Percentiles rank a stretch among this genome's conserved stretches.
Evolutionary conservation across 2,329 filamentous ascomycete genomes (phyloP).

Genomic region (Volutella citrinella): DNA sequence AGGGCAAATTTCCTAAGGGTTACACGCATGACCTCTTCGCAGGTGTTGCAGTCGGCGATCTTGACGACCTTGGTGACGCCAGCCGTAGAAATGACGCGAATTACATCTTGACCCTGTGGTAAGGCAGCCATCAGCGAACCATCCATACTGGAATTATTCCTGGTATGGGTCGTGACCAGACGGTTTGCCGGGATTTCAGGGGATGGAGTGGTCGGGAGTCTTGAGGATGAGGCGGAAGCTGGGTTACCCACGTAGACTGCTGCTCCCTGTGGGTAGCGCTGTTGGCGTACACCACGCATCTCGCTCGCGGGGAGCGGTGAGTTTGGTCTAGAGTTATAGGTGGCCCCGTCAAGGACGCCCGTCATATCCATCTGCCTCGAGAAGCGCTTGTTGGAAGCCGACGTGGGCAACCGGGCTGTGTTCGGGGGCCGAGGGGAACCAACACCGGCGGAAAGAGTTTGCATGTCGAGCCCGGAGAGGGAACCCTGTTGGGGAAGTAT

Average conservation of each 20-base stretch:
- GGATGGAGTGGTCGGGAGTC: slow-evolving; percentile 59
- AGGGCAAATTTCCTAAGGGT: slow-evolving; percentile 85
- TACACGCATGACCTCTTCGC: slow-evolving; percentile 88
- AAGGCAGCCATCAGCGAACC: slow-evolving; percentile 81
- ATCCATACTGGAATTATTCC: slow-evolving; percentile 81
- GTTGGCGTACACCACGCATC: slow-evolving; percentile 45
- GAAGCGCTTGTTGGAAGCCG: slow-evolving; percentile 55
- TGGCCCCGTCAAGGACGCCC: slow-evolving; percentile 43
- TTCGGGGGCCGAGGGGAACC: slow-evolving; percentile 52
- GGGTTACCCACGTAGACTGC: slow-evolving; percentile 46
- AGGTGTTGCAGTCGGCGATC: slow-evolving; percentile 85
- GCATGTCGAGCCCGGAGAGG: slow-evolving; percentile 72
- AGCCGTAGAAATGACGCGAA: slow-evolving; percentile 88
- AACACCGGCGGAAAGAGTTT: slow-evolving; percentile 40
- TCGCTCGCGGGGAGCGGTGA: slow-evolving; percentile 62
- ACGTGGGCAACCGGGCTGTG: slow-evolving; percentile 49
- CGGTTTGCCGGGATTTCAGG: slow-evolving; percentile 62
- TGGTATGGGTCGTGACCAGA: slow-evolving; percentile 66
- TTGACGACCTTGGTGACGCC: slow-evolving; percentile 92
- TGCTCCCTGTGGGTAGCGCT: slow-evolving; percentile 59
- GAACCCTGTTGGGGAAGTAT: too few species aligned
- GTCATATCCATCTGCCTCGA: slow-evolving; percentile 57
- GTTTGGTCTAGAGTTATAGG: slow-evolving; percentile 62
- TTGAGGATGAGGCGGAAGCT: slow-evolving; percentile 48
- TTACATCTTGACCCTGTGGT: slow-evolving; percentile 82